Percentiles rank a stretch among this genome's conserved stretches.
These are phyloP conservation scores for Phytophthora cajani DNA, from an alignment of 352 stramenopile genomes.

Conservation along the genomic window DNA sequence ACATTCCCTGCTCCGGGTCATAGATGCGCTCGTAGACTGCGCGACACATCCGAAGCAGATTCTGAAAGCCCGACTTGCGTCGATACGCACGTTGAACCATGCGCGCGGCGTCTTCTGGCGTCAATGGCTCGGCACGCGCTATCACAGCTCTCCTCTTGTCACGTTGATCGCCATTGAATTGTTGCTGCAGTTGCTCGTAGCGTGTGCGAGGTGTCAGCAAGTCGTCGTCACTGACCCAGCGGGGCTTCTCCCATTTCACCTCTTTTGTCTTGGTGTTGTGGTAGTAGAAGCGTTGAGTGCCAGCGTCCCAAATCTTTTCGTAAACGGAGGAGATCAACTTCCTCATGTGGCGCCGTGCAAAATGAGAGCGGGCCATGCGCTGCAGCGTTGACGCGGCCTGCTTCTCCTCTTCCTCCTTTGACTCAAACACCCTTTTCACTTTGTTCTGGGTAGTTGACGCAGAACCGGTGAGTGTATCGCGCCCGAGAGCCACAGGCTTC, in stretches of 20 bases:
- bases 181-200: slow-evolving; percentile 13
- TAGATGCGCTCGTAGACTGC: slow-evolving; percentile 78
- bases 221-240: slow-evolving; percentile 71
- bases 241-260: slow-evolving; percentile 75
- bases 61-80: slow-evolving; percentile 49
- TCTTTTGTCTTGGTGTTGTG: slow-evolving; percentile 76
- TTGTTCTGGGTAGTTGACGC: slow-evolving; percentile 13
- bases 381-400: slow-evolving; percentile 55
- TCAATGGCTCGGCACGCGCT: slow-evolving; percentile 26
- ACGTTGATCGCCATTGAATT: neutral
- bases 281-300: slow-evolving; percentile 70
- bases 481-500: slow-evolving; percentile 57
- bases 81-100: slow-evolving; percentile 71
- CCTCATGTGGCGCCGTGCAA: slow-evolving; percentile 58
- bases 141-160: slow-evolving; percentile 5
- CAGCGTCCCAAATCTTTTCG: slow-evolving; percentile 80
- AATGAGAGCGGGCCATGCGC: slow-evolving; percentile 59
- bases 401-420: slow-evolving; percentile 34
- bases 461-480: slow-evolving; percentile 19
- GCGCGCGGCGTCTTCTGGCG: slow-evolving; percentile 43
- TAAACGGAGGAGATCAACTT: slow-evolving; percentile 75
- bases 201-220: slow-evolving; percentile 63
- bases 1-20: slow-evolving; percentile 52
- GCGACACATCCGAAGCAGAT: slow-evolving; percentile 51
- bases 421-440: slow-evolving; percentile 21